Conservation (phyloP, 2,329 filamentous ascomycete genomes). For the Colletotrichum abscissum region DNA sequence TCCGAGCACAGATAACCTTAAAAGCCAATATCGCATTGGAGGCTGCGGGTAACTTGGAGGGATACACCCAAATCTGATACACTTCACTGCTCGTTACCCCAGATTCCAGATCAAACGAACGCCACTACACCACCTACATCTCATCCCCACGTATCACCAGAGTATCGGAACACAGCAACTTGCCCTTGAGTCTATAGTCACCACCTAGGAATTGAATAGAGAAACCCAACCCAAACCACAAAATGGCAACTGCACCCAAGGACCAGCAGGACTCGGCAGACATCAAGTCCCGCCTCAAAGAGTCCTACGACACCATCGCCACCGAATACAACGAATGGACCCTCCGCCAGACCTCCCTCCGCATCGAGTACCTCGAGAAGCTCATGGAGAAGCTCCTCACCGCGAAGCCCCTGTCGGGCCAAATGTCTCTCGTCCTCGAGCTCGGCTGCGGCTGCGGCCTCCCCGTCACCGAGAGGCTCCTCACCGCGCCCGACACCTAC, state of each 20-base stretch:
- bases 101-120: neutral
- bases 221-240: neutral
- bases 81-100: neutral
- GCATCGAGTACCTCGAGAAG: slow-evolving; percentile 47
- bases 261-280: slow-evolving; percentile 32
- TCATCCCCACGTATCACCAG: neutral
- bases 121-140: neutral
- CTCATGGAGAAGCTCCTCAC: slow-evolving; percentile 43
- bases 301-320: slow-evolving; percentile 54
- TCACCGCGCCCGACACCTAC: slow-evolving; percentile 39
- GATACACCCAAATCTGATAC: neutral
- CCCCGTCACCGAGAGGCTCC: slow-evolving; percentile 48
- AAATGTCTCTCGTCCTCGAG: slow-evolving; percentile 47
- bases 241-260: slow-evolving; percentile 11
- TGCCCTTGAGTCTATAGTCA: neutral
- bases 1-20: neutral
- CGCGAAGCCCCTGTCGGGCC: slow-evolving; percentile 14
- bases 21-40: neutral
- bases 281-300: slow-evolving; percentile 51
- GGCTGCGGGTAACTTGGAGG: neutral
- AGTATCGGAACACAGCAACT: neutral
- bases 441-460: slow-evolving; percentile 55
- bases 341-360: slow-evolving; percentile 42
- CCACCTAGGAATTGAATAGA: too few species aligned
- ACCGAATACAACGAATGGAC: slow-evolving; percentile 54